Evolutionary conservation across 176 grass and related monocot genomes (phyloP).

Genomic region (Alloteropsis semialata): DNA sequence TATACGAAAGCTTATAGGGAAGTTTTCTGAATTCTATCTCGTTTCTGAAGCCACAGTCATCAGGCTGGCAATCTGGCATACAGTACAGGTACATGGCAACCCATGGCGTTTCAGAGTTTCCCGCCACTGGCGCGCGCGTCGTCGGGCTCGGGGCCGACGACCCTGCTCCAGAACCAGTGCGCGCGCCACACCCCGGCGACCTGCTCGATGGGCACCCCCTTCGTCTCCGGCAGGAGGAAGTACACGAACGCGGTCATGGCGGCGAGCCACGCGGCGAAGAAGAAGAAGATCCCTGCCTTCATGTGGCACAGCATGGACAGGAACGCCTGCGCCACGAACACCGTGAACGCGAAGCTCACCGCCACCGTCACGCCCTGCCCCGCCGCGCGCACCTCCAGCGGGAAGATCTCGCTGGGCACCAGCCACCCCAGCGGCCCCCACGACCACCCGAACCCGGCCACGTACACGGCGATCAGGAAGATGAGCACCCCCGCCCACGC

Average conservation of each 20-base stretch:
- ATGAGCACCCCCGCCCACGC: conserved; percentile 29
- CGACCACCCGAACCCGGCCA: conserved; percentile 65
- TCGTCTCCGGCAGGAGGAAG: conserved; percentile 60
- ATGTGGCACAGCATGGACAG: conserved; percentile 56
- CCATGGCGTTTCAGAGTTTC: conserved; percentile 6
- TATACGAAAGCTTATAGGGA: too few species aligned
- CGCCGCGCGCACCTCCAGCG: conserved; percentile 60
- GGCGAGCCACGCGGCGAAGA: conserved; percentile 64
- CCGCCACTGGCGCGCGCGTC: background rate
- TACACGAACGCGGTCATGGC: conserved; percentile 59
- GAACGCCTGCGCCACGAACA: conserved; percentile 58
- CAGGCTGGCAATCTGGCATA: too few species aligned
- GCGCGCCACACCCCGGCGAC: conserved; percentile 46
- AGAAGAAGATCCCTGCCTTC: conserved; percentile 61
- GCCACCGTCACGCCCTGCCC: conserved; percentile 59
- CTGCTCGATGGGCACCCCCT: conserved; percentile 62
- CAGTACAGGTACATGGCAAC: too few species aligned
- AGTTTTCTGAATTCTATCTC: background rate
- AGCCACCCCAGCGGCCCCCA: conserved; percentile 70
- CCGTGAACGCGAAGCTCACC: conserved; percentile 46
- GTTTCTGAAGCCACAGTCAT: background rate
- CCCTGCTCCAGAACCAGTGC: conserved; percentile 66
- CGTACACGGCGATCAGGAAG: conserved; percentile 59
- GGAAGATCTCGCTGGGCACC: conserved; percentile 73
- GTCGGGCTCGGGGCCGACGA: background rate